These are phyloP conservation scores for Rhizopogon rudus DNA, from an alignment of 768 basidiomycete species.

Conservation along the genomic window DNA sequence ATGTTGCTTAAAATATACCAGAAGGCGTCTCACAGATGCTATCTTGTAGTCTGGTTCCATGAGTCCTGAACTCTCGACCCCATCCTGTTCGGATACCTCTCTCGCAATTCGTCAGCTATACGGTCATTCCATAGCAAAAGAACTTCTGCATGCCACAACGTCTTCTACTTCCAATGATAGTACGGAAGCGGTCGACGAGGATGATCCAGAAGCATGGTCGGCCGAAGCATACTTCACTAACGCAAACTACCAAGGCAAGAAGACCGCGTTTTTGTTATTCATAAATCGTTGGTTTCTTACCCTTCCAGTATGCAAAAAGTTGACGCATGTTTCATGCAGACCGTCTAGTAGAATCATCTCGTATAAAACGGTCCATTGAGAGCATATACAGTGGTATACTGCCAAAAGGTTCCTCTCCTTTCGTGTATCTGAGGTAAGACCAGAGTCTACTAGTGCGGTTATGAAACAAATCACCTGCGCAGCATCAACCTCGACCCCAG, in stretches of 20 bases:
- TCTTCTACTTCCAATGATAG: constrained; percentile 27
- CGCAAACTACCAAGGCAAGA: constrained; percentile 87
- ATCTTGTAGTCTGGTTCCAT: constrained; percentile 57
- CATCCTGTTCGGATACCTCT: constrained; percentile 55
- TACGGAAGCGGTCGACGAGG: constrained; percentile 25
- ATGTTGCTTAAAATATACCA: not conserved
- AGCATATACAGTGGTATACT: constrained; percentile 78
- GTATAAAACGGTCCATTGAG: constrained; percentile 86
- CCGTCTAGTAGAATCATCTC: constrained; percentile 83
- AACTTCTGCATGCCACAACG: constrained; percentile 50
- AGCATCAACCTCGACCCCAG: constrained; percentile 83
- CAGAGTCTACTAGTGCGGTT: not conserved
- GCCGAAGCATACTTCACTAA: constrained; percentile 78
- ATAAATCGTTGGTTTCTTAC: constrained; percentile 74
- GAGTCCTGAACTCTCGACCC: constrained; percentile 78
- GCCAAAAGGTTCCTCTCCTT: constrained; percentile 86
- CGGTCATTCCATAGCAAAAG: constrained; percentile 73
- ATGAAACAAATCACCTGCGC: not conserved
- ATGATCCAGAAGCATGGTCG: constrained; percentile 52
- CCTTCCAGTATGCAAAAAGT: not conserved
- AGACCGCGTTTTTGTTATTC: constrained; percentile 80
- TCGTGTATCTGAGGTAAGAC: constrained; percentile 86
- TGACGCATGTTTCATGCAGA: constrained; percentile 40
- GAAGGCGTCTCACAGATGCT: constrained; percentile 5
- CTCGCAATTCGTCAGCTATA: constrained; percentile 80